phyloP scores from a whole-genome alignment of 331 rosid species.

The Malus hybrid region DNA sequence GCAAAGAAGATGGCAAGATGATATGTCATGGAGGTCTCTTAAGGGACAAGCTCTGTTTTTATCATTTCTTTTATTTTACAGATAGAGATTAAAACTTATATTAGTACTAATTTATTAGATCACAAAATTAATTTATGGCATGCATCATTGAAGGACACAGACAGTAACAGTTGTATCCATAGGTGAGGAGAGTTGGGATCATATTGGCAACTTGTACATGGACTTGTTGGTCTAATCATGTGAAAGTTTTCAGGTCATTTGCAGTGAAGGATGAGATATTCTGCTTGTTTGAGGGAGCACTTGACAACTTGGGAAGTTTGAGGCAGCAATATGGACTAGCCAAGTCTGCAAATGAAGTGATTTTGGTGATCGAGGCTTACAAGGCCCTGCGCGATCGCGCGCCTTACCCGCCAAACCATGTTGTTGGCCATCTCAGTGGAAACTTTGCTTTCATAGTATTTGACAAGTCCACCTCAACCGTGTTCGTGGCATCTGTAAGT shows the following conservation, averaged over 20 bases:
- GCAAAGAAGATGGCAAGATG: too few relatives aligned
- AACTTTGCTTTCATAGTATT: slow-evolving; percentile 76
- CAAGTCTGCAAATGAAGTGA: slow-evolving; percentile 70
- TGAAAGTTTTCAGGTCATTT: slow-evolving; percentile 60
- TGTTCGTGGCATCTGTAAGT: slow-evolving; percentile 85
- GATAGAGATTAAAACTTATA: too few relatives aligned
- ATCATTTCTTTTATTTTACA: too few relatives aligned
- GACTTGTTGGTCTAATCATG: neutral
- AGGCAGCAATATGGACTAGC: slow-evolving; percentile 48
- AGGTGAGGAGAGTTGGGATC: neutral
- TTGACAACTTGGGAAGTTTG: slow-evolving; percentile 65
- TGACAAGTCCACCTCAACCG: slow-evolving; percentile 81
- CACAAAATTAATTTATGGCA: too few relatives aligned
- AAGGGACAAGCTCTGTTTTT: too few relatives aligned
- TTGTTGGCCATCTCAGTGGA: slow-evolving; percentile 86
- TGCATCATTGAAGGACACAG: neutral
- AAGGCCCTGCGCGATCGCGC: slow-evolving; percentile 96
- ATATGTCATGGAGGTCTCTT: too few relatives aligned
- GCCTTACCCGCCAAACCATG: slow-evolving; percentile 92
- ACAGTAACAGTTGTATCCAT: neutral
- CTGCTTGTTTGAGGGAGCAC: slow-evolving; percentile 92
- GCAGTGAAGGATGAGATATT: slow-evolving; percentile 95
- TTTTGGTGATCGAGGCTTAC: slow-evolving; percentile 86
- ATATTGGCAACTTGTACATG: neutral
- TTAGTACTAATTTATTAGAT: too few relatives aligned